phyloP scores from a whole-genome alignment of 495 filamentous ascomycete genomes.

The Oidiodendron maius region DNA sequence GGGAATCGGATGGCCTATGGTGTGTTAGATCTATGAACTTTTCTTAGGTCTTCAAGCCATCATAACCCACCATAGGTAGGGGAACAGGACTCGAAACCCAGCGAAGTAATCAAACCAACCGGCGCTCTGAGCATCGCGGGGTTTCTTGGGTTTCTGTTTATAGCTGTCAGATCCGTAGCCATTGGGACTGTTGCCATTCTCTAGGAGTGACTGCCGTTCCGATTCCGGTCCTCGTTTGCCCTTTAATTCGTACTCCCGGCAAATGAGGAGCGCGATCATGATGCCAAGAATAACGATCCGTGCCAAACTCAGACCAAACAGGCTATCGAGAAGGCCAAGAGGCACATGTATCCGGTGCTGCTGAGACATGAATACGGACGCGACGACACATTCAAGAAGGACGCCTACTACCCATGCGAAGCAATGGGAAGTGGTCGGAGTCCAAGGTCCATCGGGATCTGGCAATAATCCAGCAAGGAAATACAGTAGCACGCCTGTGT shows the following conservation, averaged over 20 bases:
- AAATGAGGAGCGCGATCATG: conserved; percentile 24
- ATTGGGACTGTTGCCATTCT: conserved; percentile 20
- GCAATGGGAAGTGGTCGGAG: conserved; percentile 22
- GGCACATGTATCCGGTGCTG: conserved; percentile 20
- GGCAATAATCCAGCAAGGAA: conserved; percentile 29
- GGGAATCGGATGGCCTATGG: conserved; percentile 20
- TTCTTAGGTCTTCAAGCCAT: not conserved
- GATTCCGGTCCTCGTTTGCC: conserved; percentile 8
- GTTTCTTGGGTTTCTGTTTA: conserved; percentile 8
- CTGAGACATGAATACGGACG: conserved; percentile 20
- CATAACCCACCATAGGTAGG: conserved; percentile 11
- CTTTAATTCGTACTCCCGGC: conserved; percentile 21
- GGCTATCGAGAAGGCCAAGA: conserved; percentile 11
- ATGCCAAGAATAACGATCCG: conserved; percentile 22
- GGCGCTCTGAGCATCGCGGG: conserved; percentile 2
- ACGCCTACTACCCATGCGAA: conserved; percentile 24
- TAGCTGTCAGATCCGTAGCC: conserved; percentile 9
- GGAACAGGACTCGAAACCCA: conserved; percentile 13
- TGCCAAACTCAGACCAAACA: conserved; percentile 23
- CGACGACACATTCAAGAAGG: conserved; percentile 23
- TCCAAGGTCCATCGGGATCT: conserved; percentile 30
- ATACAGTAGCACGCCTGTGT: conserved; percentile 18
- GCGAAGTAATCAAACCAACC: conserved; percentile 15
- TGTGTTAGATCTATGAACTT: conserved; percentile 11
- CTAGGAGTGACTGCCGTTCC: conserved; percentile 25